A percentile compares a stretch with the other conserved stretches of the same genome.
Conservation (phyloP, 169 alveolate genomes). For the Plasmodium billcollinsi region DNA sequence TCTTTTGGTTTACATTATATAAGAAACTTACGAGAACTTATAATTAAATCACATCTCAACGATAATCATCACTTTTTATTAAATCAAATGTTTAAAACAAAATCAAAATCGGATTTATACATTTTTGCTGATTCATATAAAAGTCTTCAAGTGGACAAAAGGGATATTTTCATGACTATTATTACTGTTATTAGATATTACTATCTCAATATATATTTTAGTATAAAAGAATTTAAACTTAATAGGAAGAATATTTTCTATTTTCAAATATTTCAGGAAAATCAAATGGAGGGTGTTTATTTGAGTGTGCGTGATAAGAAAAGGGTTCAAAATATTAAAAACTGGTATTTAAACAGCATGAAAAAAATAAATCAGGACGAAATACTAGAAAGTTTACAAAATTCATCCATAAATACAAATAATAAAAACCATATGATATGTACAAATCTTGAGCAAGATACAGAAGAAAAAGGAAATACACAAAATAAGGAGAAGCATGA, state of each 20-base stretch:
- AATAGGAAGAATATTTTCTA: slow-evolving; percentile 59
- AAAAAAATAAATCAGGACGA: background rate
- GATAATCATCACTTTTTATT: slow-evolving; percentile 20
- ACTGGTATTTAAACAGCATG: background rate
- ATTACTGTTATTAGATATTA: slow-evolving; percentile 58
- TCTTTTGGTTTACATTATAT: slow-evolving; percentile 39
- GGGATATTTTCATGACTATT: slow-evolving; percentile 72
- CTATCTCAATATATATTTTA: slow-evolving; percentile 60
- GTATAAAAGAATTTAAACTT: slow-evolving; percentile 42
- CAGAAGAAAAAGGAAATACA: too few species aligned
- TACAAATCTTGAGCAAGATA: background rate
- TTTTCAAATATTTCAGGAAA: slow-evolving; percentile 50
- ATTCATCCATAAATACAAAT: background rate
- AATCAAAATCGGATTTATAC: slow-evolving; percentile 17
- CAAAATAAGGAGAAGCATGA: too few species aligned
- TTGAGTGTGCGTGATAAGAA: slow-evolving; percentile 1
- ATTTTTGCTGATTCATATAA: slow-evolving; percentile 72
- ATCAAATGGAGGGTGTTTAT: slow-evolving; percentile 3
- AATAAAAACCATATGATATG: background rate
- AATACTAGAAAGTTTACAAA: background rate
- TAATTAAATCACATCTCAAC: slow-evolving; percentile 33
- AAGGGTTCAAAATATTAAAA: background rate
- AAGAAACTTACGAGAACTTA: slow-evolving; percentile 40
- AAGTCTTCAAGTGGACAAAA: slow-evolving; percentile 56
- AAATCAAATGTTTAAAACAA: slow-evolving; percentile 53